Base-by-base conservation (phyloP, 345 rosid species). In the Boechera stricta region DNA sequence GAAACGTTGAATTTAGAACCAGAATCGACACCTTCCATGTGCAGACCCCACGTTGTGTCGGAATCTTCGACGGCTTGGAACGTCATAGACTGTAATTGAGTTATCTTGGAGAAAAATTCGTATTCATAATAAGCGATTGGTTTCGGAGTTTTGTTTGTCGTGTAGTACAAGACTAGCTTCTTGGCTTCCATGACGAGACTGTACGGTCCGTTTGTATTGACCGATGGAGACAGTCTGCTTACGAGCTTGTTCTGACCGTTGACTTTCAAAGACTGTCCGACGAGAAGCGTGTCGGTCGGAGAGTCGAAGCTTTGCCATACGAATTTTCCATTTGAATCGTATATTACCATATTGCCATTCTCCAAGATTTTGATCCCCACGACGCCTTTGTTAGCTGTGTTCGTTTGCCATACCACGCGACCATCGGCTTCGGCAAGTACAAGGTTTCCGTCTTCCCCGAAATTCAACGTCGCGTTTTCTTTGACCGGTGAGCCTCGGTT, bases 311-410 rank as follows among this genome's bases (percentile, higher is more conserved):
- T 88, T 62, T 86, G 92, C 90, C 90, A 85, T 9, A 84, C 2
- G 31, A 83, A 90, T 2, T 75, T 80, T 2, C 85, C 87, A 6
- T 70, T 78, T 1, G 85, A 21, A 24, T 90, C 84, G 32, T 71
- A 45, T 2, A 90, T 83, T 18, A 92, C 94, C 79, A 88, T 82
- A 82, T 89, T 86, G 7, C 97, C 96, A 58, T 75, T 87, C 9
- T 82, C 57, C 4, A 87, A 79, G 18, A 92, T 16, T 15, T 85
- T 70, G 71, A 88, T 78, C 10, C 91, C 94, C 0, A 81, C 82
- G 8, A 79, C 91, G 0, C 87, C 87, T 65, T 86, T 90, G 47
- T 86, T 86, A 31, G 92, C 86, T 0, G 92, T 90, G 79, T 75
- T 78, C 18, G 88, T 83, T 67, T 90, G 89, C 93, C 97, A 88